Evolutionary conservation across 305 asterid genomes (phyloP).

Genomic region (Salvia sclarea): DNA sequence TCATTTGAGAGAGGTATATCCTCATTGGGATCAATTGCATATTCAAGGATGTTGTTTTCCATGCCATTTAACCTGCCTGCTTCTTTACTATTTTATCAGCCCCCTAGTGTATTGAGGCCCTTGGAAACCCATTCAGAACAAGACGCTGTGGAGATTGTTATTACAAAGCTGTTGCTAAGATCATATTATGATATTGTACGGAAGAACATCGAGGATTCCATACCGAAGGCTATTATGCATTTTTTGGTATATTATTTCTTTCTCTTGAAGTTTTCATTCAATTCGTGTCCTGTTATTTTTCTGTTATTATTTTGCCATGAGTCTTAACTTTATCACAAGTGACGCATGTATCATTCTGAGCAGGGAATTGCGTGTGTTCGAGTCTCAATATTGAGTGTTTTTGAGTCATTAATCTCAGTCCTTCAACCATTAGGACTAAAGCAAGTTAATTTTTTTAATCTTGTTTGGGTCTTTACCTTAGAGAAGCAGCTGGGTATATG

Average conservation of each 20-base stretch:
- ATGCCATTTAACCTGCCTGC: constrained; percentile 19
- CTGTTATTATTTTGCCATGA: neutral
- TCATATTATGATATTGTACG: constrained; percentile 95
- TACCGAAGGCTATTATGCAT: constrained; percentile 98
- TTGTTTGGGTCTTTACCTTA: constrained; percentile 3
- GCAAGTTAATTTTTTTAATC: neutral
- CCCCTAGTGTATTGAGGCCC: constrained; percentile 93
- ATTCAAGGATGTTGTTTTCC: constrained; percentile 9
- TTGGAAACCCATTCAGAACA: constrained; percentile 83
- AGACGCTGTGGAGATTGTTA: constrained; percentile 72
- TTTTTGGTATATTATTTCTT: constrained; percentile 67
- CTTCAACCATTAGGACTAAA: neutral
- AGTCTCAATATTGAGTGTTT: neutral
- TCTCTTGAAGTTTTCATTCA: constrained; percentile 11
- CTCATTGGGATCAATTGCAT: constrained; percentile 1
- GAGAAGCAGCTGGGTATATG: neutral
- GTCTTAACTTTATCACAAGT: neutral
- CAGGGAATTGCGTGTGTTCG: constrained; percentile 14
- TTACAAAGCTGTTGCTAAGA: constrained; percentile 77
- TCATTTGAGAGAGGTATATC: constrained; percentile 80
- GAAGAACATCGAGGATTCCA: constrained; percentile 83
- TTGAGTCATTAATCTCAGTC: constrained; percentile 9
- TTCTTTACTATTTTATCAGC: constrained; percentile 49
- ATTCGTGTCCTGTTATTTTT: neutral
- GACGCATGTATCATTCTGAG: neutral